These are phyloP conservation scores for Xanthoconium stramineum DNA, from an alignment of 768 basidiomycete genomes.

Conservation along the genomic window DNA sequence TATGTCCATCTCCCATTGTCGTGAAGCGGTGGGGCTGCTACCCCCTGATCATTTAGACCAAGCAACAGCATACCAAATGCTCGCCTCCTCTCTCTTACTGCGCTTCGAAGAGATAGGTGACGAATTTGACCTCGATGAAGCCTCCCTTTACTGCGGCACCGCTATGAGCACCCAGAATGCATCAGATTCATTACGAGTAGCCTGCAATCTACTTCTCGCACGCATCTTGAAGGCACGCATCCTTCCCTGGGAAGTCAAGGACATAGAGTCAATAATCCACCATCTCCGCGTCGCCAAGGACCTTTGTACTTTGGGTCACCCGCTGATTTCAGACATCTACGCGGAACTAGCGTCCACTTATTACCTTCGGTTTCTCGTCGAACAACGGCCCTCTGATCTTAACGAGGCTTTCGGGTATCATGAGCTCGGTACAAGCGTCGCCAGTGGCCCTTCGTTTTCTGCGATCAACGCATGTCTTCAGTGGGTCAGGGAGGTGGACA, in stretches of 20 bases:
- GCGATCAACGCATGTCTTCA: constrained; percentile 21
- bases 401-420: constrained; percentile 25
- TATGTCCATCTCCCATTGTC: constrained; percentile 25
- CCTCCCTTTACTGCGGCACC: constrained; percentile 16
- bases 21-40: constrained; percentile 23
- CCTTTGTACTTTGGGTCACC: constrained; percentile 17
- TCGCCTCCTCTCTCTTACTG: constrained; percentile 21
- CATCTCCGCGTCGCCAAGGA: constrained; percentile 26
- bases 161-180: not conserved
- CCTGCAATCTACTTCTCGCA: constrained; percentile 20
- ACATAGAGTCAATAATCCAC: constrained; percentile 26
- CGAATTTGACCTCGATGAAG: constrained; percentile 28
- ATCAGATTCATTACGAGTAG: constrained; percentile 12
- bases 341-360: constrained; percentile 21
- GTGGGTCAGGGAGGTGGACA: constrained; percentile 23
- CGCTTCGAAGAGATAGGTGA: constrained; percentile 25
- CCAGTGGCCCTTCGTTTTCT: constrained; percentile 13
- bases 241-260: constrained; percentile 21
- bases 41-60: constrained; percentile 14
- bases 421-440: constrained; percentile 19
- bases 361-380: constrained; percentile 26
- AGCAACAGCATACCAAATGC: constrained; percentile 10
- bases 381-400: constrained; percentile 17
- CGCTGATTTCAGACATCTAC: constrained; percentile 21
- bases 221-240: constrained; percentile 22